A percentile compares a stretch with the other conserved stretches of the same genome.
Evolutionary conservation across 495 filamentous ascomycete genomes (phyloP).

Genomic region (Oidiodendron maius): DNA sequence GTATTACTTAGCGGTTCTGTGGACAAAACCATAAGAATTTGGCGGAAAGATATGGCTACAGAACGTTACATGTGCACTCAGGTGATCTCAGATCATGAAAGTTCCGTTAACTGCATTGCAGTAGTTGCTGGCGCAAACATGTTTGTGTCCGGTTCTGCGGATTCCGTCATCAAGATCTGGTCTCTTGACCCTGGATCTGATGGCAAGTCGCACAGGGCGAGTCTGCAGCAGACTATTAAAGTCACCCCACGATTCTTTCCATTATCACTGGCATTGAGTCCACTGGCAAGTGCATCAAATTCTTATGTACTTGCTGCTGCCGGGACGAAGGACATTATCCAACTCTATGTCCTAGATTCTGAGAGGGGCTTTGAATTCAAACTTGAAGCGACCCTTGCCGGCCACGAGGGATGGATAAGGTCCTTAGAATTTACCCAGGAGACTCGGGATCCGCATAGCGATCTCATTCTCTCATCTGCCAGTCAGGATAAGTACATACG

Average conservation of each 20-base stretch:
- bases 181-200: too few relatives aligned
- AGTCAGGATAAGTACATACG: slow-evolving; percentile 98
- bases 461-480: slow-evolving; percentile 83
- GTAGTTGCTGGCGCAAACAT: slow-evolving; percentile 45
- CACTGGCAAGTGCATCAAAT: slow-evolving; percentile 41
- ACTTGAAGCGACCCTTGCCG: slow-evolving; percentile 72
- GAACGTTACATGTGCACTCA: slow-evolving; percentile 34
- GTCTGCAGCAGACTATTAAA: slow-evolving; percentile 64
- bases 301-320: slow-evolving; percentile 68
- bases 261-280: slow-evolving; percentile 60
- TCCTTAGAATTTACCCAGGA: slow-evolving; percentile 73
- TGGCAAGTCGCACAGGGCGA: slow-evolving; percentile 28
- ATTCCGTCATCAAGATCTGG: slow-evolving; percentile 82
- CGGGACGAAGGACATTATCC: slow-evolving; percentile 72
- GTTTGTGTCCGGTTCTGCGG: slow-evolving; percentile 67
- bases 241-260: slow-evolving; percentile 77
- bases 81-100: slow-evolving; percentile 56
- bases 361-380: slow-evolving; percentile 45
- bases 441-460: slow-evolving; percentile 40
- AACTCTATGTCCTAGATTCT: slow-evolving; percentile 61
- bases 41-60: slow-evolving; percentile 40
- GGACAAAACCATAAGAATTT: slow-evolving; percentile 73
- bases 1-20: slow-evolving; percentile 72
- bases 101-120: slow-evolving; percentile 75
- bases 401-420: slow-evolving; percentile 94